Percentiles rank a stretch among this genome's conserved stretches.
These are phyloP conservation scores for Chenopodium suecicum DNA, from an alignment of 148 eudicot genomes.

Conservation along the genomic window DNA sequence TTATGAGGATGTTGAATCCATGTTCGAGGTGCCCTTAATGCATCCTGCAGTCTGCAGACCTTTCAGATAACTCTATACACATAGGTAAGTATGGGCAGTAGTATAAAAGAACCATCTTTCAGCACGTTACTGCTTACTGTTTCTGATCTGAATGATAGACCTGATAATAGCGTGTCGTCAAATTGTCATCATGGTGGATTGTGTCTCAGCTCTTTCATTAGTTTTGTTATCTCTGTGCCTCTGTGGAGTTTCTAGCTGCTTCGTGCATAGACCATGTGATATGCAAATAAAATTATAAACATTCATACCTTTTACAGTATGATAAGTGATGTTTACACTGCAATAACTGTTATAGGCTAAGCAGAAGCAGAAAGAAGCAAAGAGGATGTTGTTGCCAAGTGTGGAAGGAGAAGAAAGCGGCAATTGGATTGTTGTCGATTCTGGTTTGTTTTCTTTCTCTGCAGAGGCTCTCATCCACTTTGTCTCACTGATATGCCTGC, in stretches of 20 bases:
- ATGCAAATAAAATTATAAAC: neutral
- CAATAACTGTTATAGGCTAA: slow-evolving; percentile 52
- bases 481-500: neutral
- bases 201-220: neutral
- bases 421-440: slow-evolving; percentile 90
- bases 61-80: too few relatives aligned
- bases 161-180: too few relatives aligned
- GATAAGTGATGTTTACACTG: neutral
- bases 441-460: slow-evolving; percentile 53
- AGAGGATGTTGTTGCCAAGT: slow-evolving; percentile 80
- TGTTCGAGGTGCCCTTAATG: neutral
- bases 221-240: neutral
- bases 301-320: neutral
- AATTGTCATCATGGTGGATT: neutral
- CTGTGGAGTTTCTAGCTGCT: neutral
- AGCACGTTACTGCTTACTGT: too few relatives aligned
- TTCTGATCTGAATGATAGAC: too few relatives aligned
- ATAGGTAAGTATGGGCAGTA: too few relatives aligned
- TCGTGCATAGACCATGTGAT: neutral
- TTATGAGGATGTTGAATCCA: neutral
- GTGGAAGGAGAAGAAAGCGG: slow-evolving; percentile 86
- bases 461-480: neutral
- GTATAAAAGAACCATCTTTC: too few relatives aligned
- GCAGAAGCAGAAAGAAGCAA: slow-evolving; percentile 74
- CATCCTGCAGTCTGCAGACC: neutral